Evolutionary conservation across 1,139 yeast species (phyloP), one percentile per base, ranked within the genome.

Genomic region (Arxiozyma telluris): DNA sequence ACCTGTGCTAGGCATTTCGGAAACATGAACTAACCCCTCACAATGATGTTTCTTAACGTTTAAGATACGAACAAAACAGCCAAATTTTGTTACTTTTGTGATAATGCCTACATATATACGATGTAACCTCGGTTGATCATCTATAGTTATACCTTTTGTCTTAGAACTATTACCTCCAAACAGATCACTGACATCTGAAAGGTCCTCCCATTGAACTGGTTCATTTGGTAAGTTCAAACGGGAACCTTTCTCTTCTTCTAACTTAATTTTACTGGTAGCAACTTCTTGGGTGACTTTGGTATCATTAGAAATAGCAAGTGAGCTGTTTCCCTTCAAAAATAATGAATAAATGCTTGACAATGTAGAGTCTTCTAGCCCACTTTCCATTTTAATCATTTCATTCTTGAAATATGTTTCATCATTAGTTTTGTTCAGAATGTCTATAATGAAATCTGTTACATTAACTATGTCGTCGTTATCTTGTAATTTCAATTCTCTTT

Each of bases 21-120:
- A 87, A 0, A 87, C 77, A 66, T 91, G 97, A 48, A 93, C 83
- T 30, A 91, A 72, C 0, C 96, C 96, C 45, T 77, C 81, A 1
- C 65, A 62, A 71, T 68, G 43, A 55, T 65, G 59, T 47, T 69
- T 58, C 64, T 65, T 56, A 47, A 73, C 59, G 42, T 77, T 79
- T 5, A 64, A 68, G 41, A 83, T 60, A 7, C 80, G 66, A 0
- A 90, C 80, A 65, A 93, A 91, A 0, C 90, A 95, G 0, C 98
- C 98, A 69, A 81, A 91, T 1, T 78, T 69, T 23, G 83, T 80
- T 4, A 87, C 65, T 50, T 79, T 80, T 46, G 75, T 74, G 1
- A 91, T 85, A 25, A 61, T 70, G 0, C 96, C 97, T 45, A 68
- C 68, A 62, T 84, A 84, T 0, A 86, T 70, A 27, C 73, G 66